These are phyloP conservation scores for Teratosphaeriaceae sp. DNA, from an alignment of 2,329 filamentous ascomycete species.

Conservation along the genomic window DNA sequence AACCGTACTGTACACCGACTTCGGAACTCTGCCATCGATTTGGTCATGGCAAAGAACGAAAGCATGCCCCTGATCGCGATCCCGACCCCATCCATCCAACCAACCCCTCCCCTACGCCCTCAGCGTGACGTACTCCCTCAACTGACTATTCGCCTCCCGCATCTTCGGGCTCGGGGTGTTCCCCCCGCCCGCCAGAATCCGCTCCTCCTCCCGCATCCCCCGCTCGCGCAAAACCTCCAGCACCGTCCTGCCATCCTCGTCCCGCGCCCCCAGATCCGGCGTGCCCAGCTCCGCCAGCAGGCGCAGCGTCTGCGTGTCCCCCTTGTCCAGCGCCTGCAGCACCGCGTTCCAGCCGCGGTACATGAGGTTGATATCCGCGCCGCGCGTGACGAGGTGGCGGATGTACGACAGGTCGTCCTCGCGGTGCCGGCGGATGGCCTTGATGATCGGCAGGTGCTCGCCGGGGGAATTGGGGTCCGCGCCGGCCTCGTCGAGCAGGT, in stretches of 20 bases:
- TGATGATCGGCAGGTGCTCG: constrained; percentile 65
- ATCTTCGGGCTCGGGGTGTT: not conserved
- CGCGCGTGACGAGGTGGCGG: constrained; percentile 55
- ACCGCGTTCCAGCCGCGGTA: constrained; percentile 61
- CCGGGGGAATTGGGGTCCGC: constrained; percentile 62
- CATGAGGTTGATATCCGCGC: constrained; percentile 61
- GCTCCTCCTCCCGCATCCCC: constrained; percentile 48
- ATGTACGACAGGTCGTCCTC: constrained; percentile 54
- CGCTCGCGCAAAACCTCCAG: constrained; percentile 52
- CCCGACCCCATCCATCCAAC: no score
- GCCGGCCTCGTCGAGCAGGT: constrained; percentile 54
- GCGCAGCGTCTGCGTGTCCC: constrained; percentile 48
- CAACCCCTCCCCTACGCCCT: not conserved
- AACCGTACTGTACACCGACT: no score
- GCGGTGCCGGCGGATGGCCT: constrained; percentile 56
- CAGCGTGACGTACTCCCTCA: not conserved
- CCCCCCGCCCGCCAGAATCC: constrained; percentile 13
- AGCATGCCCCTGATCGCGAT: no score
- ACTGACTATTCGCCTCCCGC: not conserved
- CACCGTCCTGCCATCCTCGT: constrained; percentile 50
- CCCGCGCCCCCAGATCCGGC: constrained; percentile 47
- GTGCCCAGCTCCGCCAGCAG: constrained; percentile 46
- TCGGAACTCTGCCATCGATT: no score
- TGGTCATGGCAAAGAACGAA: no score
- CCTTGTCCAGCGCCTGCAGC: constrained; percentile 60